Evolutionary conservation across 2,329 filamentous ascomycete genomes (phyloP), one percentile per base, ranked within the genome.

Genomic region (Hymenoscyphus fructigenus): DNA sequence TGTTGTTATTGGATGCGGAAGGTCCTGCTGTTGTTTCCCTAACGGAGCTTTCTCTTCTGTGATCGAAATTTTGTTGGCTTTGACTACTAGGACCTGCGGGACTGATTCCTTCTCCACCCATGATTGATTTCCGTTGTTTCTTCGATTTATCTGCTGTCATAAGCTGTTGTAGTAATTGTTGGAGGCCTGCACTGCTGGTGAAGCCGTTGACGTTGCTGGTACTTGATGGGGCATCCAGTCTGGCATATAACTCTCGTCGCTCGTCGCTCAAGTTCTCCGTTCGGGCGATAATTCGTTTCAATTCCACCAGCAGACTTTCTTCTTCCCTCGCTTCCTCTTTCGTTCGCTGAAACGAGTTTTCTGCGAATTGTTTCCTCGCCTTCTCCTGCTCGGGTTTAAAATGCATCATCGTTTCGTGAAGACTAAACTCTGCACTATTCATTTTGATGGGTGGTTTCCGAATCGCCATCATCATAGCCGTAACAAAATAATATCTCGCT

Each of bases 291-390:
- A 99, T 98, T 65, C 95, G 90, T 74, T 96, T 93, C 63, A 99
- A 86, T 75, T 99, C 95, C 65, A 94, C 85, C 20, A 99, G 84
- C 2, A 99, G 81, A 38, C 92, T 90, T 72, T 96, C 91, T 78
- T 99, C 95, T 76, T 99, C 95, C 67, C 91, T 88, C 29, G 94
- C 91, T 78, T 99, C 94, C 68, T 97, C 92, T 68, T 88, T 89
- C 9, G 89, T 91, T 50, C 95, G 87, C 58, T 88, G 87, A 69
- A 98, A 84, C 57, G 93, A 87, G 59, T 90, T 88, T 68, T 91
- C 85, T 3, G 93, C 94, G 73, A 97, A 91, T 64, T 91, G 87
- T 79, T 98, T 99, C 67, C 95, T 88, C 61, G 87, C 82, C 28
- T 84, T 84, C 78, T 99, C 95, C 71, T 91, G 88, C 17, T 85